A percentile compares a stretch with the other conserved stretches of the same genome.
These are phyloP conservation scores for Echinosophora koreensis DNA, from an alignment of 306 rosid species.

Conservation along the genomic window DNA sequence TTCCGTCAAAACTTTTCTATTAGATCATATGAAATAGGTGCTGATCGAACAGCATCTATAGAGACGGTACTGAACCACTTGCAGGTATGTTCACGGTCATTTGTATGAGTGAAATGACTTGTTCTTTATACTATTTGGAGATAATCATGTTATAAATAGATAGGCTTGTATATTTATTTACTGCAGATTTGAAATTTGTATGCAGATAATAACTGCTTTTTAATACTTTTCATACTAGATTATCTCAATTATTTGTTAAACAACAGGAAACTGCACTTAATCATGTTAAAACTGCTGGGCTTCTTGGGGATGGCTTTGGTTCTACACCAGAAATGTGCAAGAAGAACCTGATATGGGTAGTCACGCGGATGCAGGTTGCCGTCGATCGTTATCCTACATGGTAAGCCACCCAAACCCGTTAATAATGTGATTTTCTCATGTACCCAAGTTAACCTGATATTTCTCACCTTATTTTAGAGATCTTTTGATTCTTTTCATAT, in stretches of 20 bases:
- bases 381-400: slow-evolving; percentile 98
- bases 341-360: slow-evolving; percentile 98
- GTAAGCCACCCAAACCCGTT: slow-evolving; percentile 56
- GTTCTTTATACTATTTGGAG: slow-evolving; percentile 13
- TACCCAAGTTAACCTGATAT: slow-evolving; percentile 9
- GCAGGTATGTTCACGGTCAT: slow-evolving; percentile 62
- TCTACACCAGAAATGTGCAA: slow-evolving; percentile 96
- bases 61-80: slow-evolving; percentile 98
- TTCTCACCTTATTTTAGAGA: slow-evolving; percentile 32
- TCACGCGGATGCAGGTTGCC: slow-evolving; percentile 92
- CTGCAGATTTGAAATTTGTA: slow-evolving; percentile 18
- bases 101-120: neutral
- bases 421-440: neutral
- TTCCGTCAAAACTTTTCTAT: slow-evolving; percentile 92
- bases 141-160: slow-evolving; percentile 12
- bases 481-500: neutral
- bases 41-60: slow-evolving; percentile 98
- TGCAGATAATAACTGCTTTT: slow-evolving; percentile 11
- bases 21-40: slow-evolving; percentile 99
- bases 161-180: slow-evolving; percentile 8
- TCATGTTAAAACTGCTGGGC: slow-evolving; percentile 94
- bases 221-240: slow-evolving; percentile 21
- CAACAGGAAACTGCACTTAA: slow-evolving; percentile 96
- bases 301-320: slow-evolving; percentile 97
- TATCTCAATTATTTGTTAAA: slow-evolving; percentile 42